Percentiles rank a stretch among this genome's conserved stretches.
phyloP scores from a whole-genome alignment of 371 early-diverging fungal species.

The Blakeslea trispora region DNA sequence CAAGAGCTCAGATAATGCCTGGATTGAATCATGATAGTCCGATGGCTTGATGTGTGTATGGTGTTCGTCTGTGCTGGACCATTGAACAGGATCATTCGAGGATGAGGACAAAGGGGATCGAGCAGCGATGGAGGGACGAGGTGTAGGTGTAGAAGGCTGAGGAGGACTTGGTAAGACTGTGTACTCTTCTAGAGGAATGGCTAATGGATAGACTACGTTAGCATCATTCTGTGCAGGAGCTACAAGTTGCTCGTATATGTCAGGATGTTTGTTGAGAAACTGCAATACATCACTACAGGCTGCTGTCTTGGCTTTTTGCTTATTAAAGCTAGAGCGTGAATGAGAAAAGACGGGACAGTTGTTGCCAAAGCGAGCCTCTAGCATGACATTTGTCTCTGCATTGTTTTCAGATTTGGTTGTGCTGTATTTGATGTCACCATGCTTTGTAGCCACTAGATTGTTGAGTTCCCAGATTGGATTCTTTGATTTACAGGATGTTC shows the following conservation, averaged over 20 bases:
- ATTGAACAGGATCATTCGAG: not conserved
- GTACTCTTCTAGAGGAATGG: slow-evolving; percentile 11
- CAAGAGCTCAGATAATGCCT: not conserved
- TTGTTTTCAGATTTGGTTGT: not conserved
- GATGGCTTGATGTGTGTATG: not conserved
- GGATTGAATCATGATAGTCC: not conserved
- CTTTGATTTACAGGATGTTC: not conserved
- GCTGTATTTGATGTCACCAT: slow-evolving; percentile 3
- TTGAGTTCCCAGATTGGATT: slow-evolving; percentile 1
- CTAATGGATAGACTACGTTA: slow-evolving; percentile 3
- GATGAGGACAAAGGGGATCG: not conserved
- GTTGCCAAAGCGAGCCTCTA: not conserved
- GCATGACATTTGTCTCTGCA: not conserved
- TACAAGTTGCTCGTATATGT: slow-evolving; percentile 1
- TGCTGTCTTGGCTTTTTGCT: slow-evolving; percentile 15
- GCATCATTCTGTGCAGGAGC: not conserved
- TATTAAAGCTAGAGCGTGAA: slow-evolving; percentile 4
- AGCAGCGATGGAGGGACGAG: not conserved
- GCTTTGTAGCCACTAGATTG: not conserved
- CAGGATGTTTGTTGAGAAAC: slow-evolving; percentile 4
- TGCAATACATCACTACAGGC: slow-evolving; percentile 12
- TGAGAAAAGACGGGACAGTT: not conserved
- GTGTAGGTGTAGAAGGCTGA: not conserved
- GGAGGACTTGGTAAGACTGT: not conserved
- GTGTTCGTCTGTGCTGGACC: not conserved